Conservation (phyloP, 352 stramenopile genomes). For the Globisporangium uncinulatum region DNA sequence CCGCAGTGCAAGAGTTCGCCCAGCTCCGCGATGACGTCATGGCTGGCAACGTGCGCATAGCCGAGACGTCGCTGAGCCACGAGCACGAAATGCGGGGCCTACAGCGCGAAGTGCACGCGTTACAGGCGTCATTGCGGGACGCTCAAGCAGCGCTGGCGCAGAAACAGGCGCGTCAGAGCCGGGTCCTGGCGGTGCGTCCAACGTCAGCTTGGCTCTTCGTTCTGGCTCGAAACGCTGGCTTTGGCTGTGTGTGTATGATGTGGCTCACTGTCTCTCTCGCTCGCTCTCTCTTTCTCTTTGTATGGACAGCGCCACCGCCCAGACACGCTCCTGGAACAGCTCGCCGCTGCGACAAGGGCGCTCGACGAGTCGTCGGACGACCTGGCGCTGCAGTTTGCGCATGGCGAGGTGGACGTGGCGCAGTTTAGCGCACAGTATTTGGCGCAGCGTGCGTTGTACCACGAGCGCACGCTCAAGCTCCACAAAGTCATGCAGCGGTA, state of each 20-base stretch:
- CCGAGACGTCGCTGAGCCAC: conserved; percentile 58
- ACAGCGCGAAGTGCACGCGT: conserved; percentile 39
- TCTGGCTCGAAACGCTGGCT: not conserved
- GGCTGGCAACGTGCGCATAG: conserved; percentile 71
- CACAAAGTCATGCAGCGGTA: conserved; percentile 62
- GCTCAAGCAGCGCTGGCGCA: conserved; percentile 53
- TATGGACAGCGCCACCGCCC: conserved; percentile 50
- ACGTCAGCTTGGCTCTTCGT: not conserved
- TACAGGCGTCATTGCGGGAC: conserved; percentile 39
- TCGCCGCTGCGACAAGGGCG: conserved; percentile 47
- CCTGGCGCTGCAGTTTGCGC: conserved; percentile 59
- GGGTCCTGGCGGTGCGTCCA: conserved; percentile 50
- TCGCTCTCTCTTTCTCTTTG: not conserved
- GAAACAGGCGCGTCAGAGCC: conserved; percentile 68
- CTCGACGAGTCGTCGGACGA: conserved; percentile 69
- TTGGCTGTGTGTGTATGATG: not conserved
- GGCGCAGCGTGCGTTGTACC: conserved; percentile 62
- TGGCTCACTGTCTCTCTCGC: not conserved
- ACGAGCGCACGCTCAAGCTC: conserved; percentile 74
- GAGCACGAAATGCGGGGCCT: conserved; percentile 45
- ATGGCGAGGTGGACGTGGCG: conserved; percentile 65
- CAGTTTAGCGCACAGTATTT: conserved; percentile 66
- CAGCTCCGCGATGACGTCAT: conserved; percentile 71
- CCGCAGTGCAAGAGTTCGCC: conserved; percentile 60
- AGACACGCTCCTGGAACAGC: conserved; percentile 65